Base-by-base conservation (phyloP, 2,329 filamentous ascomycete species). In the Scedosporium apiospermum region DNA sequence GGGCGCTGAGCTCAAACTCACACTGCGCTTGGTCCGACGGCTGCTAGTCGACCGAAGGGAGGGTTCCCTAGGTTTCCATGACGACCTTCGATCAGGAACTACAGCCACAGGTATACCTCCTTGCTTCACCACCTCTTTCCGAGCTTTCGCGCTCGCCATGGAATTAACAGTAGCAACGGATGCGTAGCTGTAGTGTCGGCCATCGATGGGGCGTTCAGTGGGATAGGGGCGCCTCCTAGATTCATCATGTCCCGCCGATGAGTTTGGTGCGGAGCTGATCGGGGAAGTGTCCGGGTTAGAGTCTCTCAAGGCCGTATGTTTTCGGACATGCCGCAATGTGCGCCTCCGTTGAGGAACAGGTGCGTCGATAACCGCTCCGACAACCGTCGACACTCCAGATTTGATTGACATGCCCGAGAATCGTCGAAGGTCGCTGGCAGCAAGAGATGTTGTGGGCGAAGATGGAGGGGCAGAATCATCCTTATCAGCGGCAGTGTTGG, bases 21-120 rank as follows among this genome's bases (percentile, higher is more conserved):
- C 77, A 61, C 81, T 83, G 64, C 78, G 74, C 67, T 77, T 82
- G 2, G 82, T 83, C 57, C 76, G 78, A 60, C 78, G 79, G 68
- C 84, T 88, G 65, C 82, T 86, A n/a, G 79, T 82, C 21, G 85
- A 87, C 62, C 84, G 79, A 16, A 87, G 72, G 2, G 84, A 87
- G 3, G 80, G 82, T 38, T 82, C 76, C 55, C 75, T 77, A n/a
- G 80, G 76, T 60, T 79, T 80, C 10, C 78, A 72, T 3, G 83
- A 86, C 6, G 84, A 82, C 16, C 72, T 75, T 16, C 85, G 81
- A 62, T 83, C 80, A 6, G 85, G 85, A 60, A 88, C 80, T 21
- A 88, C 77, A 6, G 87, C 78, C 6, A 88, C 85, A 1, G 85
- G 85, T 9, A 88, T 84, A 2, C 77, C 83, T 6, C 85, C 85